Conservation (phyloP, 2,329 filamentous ascomycete genomes). For the Taxawa tesnikishii region DNA sequence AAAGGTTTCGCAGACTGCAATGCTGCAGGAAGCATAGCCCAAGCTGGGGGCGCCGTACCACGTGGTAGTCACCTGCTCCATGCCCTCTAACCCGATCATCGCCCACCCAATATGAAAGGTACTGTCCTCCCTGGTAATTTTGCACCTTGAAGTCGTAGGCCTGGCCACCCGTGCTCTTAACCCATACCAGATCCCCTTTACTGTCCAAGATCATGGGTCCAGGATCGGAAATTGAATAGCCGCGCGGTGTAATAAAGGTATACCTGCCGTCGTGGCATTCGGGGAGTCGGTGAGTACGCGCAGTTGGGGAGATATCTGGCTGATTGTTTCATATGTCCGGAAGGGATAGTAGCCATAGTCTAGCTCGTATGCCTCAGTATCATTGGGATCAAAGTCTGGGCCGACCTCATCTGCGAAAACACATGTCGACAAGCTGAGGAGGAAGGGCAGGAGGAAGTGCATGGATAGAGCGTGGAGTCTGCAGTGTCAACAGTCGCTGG, state of each 20-base stretch:
- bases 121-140: conserved; percentile 20
- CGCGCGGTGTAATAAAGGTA: conserved; percentile 19
- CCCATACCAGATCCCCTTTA: conserved; percentile 18
- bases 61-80: conserved; percentile 20
- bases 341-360: conserved; percentile 8
- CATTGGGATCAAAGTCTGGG: conserved; percentile 4
- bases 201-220: conserved; percentile 21
- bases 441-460: not conserved
- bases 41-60: conserved; percentile 14
- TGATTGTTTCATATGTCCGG: conserved; percentile 6
- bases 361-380: conserved; percentile 7
- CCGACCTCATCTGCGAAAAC: conserved; percentile 4
- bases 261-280: conserved; percentile 6
- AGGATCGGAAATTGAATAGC: conserved; percentile 16
- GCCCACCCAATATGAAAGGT: conserved; percentile 26
- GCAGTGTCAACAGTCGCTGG: no score
- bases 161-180: conserved; percentile 18
- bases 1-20: no score
- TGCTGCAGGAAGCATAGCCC: not conserved
- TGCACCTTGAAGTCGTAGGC: conserved; percentile 24
- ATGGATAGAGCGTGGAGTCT: no score
- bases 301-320: conserved; percentile 6
- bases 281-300: conserved; percentile 2
- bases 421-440: conserved; percentile 1
- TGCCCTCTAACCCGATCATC: conserved; percentile 23